phyloP scores from a whole-genome alignment of 2,329 filamentous ascomycete genomes.

The Westerdykella ornata region DNA sequence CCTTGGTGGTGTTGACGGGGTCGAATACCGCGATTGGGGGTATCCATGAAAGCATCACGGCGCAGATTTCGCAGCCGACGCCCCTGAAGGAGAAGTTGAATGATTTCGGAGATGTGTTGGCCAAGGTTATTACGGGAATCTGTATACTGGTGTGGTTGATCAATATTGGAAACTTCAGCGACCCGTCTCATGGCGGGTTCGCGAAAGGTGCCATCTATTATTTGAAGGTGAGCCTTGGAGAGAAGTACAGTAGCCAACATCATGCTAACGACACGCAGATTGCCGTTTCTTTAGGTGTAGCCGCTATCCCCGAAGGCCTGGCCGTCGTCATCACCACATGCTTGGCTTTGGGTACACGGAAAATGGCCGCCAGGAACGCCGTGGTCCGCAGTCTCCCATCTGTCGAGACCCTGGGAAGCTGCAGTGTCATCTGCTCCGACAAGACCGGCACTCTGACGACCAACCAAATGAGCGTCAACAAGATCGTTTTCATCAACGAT shows the following conservation, averaged over 20 bases:
- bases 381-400: slow-evolving; percentile 94
- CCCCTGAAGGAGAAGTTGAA: slow-evolving; percentile 98
- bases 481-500: slow-evolving; percentile 75
- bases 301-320: slow-evolving; percentile 93
- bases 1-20: slow-evolving; percentile 85
- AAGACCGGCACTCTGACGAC: slow-evolving; percentile 98
- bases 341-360: slow-evolving; percentile 87
- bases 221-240: slow-evolving; percentile 54
- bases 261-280: slow-evolving; percentile 47
- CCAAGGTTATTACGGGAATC: slow-evolving; percentile 97
- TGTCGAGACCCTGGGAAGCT: slow-evolving; percentile 95
- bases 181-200: slow-evolving; percentile 88
- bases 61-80: slow-evolving; percentile 95
- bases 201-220: slow-evolving; percentile 98
- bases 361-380: slow-evolving; percentile 98
- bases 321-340: slow-evolving; percentile 99
- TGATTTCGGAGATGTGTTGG: slow-evolving; percentile 90
- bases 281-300: slow-evolving; percentile 93
- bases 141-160: slow-evolving; percentile 97
- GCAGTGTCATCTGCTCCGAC: slow-evolving; percentile 98
- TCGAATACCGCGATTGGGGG: slow-evolving; percentile 91
- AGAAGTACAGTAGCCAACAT: background rate
- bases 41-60: slow-evolving; percentile 96
- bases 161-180: slow-evolving; percentile 95
- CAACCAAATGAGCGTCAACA: slow-evolving; percentile 98